phyloP scores from a whole-genome alignment of 2,329 filamentous ascomycete genomes.

The Alternaria brassicicola region DNA sequence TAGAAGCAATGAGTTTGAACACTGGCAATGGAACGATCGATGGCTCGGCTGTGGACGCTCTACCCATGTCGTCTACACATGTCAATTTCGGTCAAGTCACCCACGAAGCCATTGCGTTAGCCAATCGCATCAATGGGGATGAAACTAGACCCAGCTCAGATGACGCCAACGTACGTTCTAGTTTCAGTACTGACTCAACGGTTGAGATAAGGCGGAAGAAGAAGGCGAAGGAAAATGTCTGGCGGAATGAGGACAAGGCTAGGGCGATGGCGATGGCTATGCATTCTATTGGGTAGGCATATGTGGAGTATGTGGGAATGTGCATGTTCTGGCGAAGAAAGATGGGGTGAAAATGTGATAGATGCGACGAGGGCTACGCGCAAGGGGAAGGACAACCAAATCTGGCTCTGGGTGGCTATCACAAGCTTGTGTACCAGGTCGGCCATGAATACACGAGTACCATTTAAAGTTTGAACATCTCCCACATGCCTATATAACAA shows the following conservation, averaged over 20 bases:
- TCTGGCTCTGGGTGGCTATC: background rate
- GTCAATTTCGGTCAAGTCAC: background rate
- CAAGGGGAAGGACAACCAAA: too few species aligned
- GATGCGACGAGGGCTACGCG: background rate
- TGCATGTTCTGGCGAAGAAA: background rate
- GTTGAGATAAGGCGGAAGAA: background rate
- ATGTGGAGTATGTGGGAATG: background rate
- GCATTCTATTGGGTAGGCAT: background rate
- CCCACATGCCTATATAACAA: background rate
- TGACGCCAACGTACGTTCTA: background rate
- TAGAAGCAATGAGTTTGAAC: background rate
- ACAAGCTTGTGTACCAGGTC: background rate
- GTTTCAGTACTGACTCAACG: slow-evolving; percentile 1
- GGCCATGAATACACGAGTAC: background rate
- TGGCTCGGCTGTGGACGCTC: background rate
- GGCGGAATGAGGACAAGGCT: slow-evolving; percentile 3
- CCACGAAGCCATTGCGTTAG: background rate
- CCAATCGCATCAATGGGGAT: background rate
- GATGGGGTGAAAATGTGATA: background rate
- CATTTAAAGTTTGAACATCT: background rate
- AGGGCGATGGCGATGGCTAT: slow-evolving; percentile 5
- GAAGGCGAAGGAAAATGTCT: background rate
- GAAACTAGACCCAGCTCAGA: background rate
- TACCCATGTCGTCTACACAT: background rate
- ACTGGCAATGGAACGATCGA: background rate